phyloP scores from a whole-genome alignment of 202 grass and related monocot genomes.

The Tripidium arundinaceum region DNA sequence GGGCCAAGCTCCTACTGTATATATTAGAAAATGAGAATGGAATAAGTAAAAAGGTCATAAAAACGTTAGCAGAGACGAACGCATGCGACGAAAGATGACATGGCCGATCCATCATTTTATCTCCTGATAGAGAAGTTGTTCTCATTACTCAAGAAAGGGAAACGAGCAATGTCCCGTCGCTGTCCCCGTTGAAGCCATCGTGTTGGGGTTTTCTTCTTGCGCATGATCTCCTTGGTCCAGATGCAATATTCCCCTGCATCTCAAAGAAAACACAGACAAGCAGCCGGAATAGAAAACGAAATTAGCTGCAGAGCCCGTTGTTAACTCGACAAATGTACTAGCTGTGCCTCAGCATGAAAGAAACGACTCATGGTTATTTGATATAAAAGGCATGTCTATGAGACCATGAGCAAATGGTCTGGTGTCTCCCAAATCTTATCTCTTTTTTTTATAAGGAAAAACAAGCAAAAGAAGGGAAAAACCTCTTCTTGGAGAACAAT shows the following conservation, averaged over 20 bases:
- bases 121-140: background rate
- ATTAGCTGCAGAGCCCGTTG: background rate
- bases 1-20: too few species aligned
- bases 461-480: too few species aligned
- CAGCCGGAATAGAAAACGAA: slow-evolving; percentile 1
- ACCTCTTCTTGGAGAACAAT: background rate
- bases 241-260: slow-evolving; percentile 21
- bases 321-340: slow-evolving; percentile 9
- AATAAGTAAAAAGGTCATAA: background rate
- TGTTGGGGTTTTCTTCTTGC: background rate
- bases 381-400: background rate
- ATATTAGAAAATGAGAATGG: background rate
- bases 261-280: slow-evolving; percentile 20
- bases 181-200: background rate
- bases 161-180: slow-evolving; percentile 1
- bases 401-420: background rate
- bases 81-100: slow-evolving; percentile 18
- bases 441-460: background rate
- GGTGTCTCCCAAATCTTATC: slow-evolving; percentile 7
- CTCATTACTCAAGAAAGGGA: background rate
- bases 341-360: background rate
- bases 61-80: background rate
- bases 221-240: background rate
- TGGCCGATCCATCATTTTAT: slow-evolving; percentile 17
- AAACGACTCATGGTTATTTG: background rate